Base-by-base conservation (phyloP, 345 rosid genomes). In the Salix udensis region DNA sequence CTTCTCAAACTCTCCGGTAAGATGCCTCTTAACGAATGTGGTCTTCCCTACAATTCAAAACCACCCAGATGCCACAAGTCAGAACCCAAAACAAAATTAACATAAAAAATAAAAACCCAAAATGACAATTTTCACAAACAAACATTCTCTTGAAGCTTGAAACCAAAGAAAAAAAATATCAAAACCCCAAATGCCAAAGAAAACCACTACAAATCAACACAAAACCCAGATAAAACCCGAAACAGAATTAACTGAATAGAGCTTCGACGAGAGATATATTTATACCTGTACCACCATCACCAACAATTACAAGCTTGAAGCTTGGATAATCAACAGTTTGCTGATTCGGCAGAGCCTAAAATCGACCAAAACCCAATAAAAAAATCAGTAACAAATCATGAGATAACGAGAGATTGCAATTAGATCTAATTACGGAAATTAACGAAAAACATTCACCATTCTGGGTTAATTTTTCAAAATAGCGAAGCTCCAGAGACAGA, bases 1-100 rank as follows among this genome's bases (percentile, higher is more conserved):
- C 97, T 89, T 91, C 88, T 95, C 98, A 46, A 95, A 95, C 77
- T 95, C 98, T 1, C 98, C 98, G 5, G 97, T 95, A 44, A 90
- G 87, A 89, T 95, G 98, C 84, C 98, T 88, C 74, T 93, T 94
- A 76, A 89, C 97, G 23, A 88, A 92, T 23, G 98, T 91, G 0
- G 98, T 95, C 74, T 93, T 93, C n/a, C 98, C 97, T 89, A 83
- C 78, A 84, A 11, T 40, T 37, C 7, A 42, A 10, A 60, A 18
- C 8, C 8, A 24, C 4, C 7, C 30, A 23, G 64, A 58, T 9
- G 28, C 28, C 64, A 58, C 24, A 58, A 58, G 24, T 58, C 61
- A 75, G 16, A 24, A n/a, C 6, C 28, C 64, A 39, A 64, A 19
- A 6, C 46, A 30, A 6, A 39, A 70, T 7, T 10, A 52, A 58